Evolutionary conservation across 192 early-diverging fungal genomes (phyloP).

Genomic region (Linnemannia zychae): DNA sequence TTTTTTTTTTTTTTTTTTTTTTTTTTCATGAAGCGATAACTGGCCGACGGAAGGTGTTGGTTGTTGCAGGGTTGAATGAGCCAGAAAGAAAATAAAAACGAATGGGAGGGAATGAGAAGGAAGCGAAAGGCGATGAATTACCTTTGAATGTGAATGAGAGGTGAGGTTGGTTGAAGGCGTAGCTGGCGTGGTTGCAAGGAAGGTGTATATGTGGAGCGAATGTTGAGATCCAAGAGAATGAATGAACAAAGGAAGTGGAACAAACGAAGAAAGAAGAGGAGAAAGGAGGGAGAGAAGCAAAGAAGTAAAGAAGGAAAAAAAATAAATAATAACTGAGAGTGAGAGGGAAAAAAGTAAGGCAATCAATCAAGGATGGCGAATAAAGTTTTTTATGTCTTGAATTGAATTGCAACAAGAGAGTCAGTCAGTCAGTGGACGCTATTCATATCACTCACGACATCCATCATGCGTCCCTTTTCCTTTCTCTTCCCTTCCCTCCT

Average conservation of each 20-base stretch:
- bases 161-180: no score
- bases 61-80: no score
- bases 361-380: neutral
- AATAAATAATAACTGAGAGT: neutral
- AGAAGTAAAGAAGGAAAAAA: neutral
- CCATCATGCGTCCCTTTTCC: neutral
- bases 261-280: neutral
- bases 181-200: no score
- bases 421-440: neutral
- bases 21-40: no score
- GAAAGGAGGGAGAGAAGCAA: neutral
- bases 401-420: neutral
- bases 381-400: neutral
- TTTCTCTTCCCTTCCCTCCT: neutral
- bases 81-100: no score
- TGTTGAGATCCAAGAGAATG: neutral
- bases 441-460: neutral
- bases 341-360: neutral
- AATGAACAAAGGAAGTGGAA: neutral
- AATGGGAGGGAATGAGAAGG: no score
- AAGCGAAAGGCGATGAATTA: no score
- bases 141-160: no score
- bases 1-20: no score
- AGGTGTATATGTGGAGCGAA: no score
- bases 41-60: no score